A percentile compares a stretch with the other conserved stretches of the same genome.
Evolutionary conservation across 2,329 filamentous ascomycete species (phyloP).

Genomic region (Ambrosiella beaveri): DNA sequence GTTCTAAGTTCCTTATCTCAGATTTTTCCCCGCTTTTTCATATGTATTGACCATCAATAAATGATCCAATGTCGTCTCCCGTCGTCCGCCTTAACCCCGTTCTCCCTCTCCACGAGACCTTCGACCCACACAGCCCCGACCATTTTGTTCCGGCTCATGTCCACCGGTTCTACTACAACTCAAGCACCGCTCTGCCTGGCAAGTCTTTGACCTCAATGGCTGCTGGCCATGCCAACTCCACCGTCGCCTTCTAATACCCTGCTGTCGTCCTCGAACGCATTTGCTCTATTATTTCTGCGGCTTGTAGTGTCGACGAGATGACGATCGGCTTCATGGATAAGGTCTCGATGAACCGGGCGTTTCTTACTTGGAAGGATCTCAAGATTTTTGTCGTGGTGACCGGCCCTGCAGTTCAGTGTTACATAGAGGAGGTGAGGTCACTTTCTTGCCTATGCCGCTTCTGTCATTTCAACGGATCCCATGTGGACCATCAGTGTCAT

Average conservation of each 20-base stretch:
- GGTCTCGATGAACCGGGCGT: not conserved
- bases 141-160: not conserved
- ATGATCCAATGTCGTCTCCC: not conserved
- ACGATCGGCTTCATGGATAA: not conserved
- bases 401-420: not conserved
- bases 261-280: slow-evolving; percentile 4
- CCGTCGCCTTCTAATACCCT: slow-evolving; percentile 5
- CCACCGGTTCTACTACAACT: not conserved
- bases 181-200: not conserved
- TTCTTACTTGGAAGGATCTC: not conserved
- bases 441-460: not conserved
- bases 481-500: not conserved
- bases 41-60: too few relatives aligned
- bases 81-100: not conserved
- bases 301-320: not conserved
- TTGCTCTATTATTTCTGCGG: not conserved
- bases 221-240: slow-evolving; percentile 4
- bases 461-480: too few relatives aligned
- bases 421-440: not conserved
- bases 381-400: slow-evolving; percentile 3
- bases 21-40: too few relatives aligned
- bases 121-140: not conserved
- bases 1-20: too few relatives aligned
- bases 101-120: not conserved
- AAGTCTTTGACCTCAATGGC: not conserved